Base-by-base conservation (phyloP, 2,329 filamentous ascomycete species). In the Diaporthe citri region DNA sequence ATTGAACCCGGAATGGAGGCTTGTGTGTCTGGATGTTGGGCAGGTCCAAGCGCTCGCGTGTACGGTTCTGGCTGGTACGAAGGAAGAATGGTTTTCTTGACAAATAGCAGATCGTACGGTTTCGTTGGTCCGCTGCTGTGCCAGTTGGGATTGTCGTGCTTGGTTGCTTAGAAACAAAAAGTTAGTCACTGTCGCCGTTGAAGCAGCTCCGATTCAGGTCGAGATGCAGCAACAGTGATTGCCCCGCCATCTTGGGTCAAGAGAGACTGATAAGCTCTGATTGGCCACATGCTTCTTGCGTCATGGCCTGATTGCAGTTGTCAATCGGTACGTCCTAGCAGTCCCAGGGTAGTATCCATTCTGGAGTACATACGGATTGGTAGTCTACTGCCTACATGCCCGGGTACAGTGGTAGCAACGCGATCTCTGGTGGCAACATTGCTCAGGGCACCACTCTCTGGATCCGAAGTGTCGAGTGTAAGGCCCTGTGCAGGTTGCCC, bases 251-350 rank as follows among this genome's bases (percentile, higher is more conserved):
- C 46, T 75, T 70, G 67, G 59, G 59, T 75, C 64, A 75, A 74
- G 64, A 64, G 52, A 60, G 69, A 75, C 74, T 59, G 75, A 22
- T 22, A 15, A 51, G 55, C 43, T 74, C 56, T 79, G 76, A 80
- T 80, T 80, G 79, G 79, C 34, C 60, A 51, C 25, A 31, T 31
- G 17, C 15, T 4, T 52, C 73, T 80, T 80, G 79, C 79, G 73
- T 76, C 75, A 76, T 76, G 56, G 56, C 55, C 56, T 55, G 0
- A 39, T 8, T 17, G 28, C 46, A 28, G 48, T 55, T 41, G 64
- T 39, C 34, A 41, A 41, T 51, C 43, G 22, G 22, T 36, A 51
- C 7, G 62, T 48, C 1, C 31, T 22, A 7, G 25, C 20, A n/a
- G 60, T 51, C 20, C 25, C 13, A 2, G 22, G 28, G 60, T 66